Conservation (phyloP, 257 asterid species). For the Pogostemon cablin region DNA sequence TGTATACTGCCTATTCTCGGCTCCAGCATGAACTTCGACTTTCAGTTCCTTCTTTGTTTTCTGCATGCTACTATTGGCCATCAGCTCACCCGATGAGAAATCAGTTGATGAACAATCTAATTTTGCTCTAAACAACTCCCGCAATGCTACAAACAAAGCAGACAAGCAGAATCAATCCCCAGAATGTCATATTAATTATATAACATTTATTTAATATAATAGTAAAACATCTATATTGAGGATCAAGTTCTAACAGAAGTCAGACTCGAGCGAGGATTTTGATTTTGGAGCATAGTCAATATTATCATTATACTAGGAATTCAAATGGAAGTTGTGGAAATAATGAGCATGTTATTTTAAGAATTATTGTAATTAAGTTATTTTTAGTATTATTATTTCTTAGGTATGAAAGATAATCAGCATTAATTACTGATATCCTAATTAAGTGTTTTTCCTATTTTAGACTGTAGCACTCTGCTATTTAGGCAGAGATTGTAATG, state of each 20-base stretch:
- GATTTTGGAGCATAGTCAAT: not conserved
- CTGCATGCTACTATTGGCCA: conserved; percentile 50
- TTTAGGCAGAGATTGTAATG: too few species aligned
- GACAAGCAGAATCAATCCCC: conserved; percentile 28
- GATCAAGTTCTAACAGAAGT: conserved; percentile 7
- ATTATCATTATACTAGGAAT: too few species aligned
- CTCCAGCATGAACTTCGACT: conserved; percentile 55
- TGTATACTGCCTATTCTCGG: conserved; percentile 52
- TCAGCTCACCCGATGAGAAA: conserved; percentile 79
- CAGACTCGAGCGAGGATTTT: not conserved
- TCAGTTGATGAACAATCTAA: conserved; percentile 52
- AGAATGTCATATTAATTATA: conserved; percentile 22
- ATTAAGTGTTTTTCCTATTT: too few species aligned
- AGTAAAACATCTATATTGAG: conserved; percentile 15
- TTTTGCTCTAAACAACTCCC: conserved; percentile 89
- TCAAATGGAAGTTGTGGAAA: too few species aligned
- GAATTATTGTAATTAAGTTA: too few species aligned
- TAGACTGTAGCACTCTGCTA: too few species aligned
- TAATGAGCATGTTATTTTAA: too few species aligned
- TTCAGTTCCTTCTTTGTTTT: conserved; percentile 52
- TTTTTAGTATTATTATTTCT: too few species aligned
- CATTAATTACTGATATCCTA: too few species aligned
- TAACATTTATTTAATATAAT: not conserved
- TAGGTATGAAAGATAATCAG: too few species aligned
- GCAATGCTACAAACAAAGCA: conserved; percentile 61